Percentiles rank a stretch among this genome's conserved stretches.
Conservation (phyloP, 495 filamentous ascomycete species). For the Penicillium cataractarum region DNA sequence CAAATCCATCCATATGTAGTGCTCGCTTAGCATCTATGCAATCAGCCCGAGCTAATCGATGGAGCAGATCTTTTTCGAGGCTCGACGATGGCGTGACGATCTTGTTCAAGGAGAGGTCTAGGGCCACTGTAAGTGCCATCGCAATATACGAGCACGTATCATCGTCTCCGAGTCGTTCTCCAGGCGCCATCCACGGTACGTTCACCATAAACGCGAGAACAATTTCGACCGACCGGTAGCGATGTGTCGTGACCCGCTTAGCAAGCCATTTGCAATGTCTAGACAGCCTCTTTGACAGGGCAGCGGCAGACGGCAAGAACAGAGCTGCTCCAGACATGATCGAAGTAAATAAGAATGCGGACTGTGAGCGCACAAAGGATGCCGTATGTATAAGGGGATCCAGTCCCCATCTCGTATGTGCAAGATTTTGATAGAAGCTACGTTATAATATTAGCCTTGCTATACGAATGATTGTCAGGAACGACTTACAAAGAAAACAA, state of each 20-base stretch:
- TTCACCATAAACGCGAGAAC: conserved; percentile 78
- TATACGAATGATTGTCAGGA: not conserved
- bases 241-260: conserved; percentile 58
- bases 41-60: conserved; percentile 60
- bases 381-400: conserved; percentile 67
- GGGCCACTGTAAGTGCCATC: conserved; percentile 67
- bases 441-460: not conserved
- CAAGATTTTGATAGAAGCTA: conserved; percentile 70
- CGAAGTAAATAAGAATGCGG: conserved; percentile 72
- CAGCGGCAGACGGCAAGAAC: conserved; percentile 63
- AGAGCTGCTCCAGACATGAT: conserved; percentile 66
- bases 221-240: conserved; percentile 70
- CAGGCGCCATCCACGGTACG: conserved; percentile 75
- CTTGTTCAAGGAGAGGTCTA: conserved; percentile 72
- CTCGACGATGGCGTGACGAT: conserved; percentile 59
- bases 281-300: conserved; percentile 64
- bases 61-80: conserved; percentile 51
- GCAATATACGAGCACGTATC: conserved; percentile 73
- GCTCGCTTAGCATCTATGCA: conserved; percentile 68
- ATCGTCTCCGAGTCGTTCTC: conserved; percentile 67
- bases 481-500: conserved; percentile 64
- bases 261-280: conserved; percentile 67
- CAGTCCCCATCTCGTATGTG: conserved; percentile 75
- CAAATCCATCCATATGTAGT: conserved; percentile 68
- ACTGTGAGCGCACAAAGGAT: conserved; percentile 65